Base-by-base conservation (phyloP, 1,284 basidiomycete genomes). In the Ceratobasidium sp. region DNA sequence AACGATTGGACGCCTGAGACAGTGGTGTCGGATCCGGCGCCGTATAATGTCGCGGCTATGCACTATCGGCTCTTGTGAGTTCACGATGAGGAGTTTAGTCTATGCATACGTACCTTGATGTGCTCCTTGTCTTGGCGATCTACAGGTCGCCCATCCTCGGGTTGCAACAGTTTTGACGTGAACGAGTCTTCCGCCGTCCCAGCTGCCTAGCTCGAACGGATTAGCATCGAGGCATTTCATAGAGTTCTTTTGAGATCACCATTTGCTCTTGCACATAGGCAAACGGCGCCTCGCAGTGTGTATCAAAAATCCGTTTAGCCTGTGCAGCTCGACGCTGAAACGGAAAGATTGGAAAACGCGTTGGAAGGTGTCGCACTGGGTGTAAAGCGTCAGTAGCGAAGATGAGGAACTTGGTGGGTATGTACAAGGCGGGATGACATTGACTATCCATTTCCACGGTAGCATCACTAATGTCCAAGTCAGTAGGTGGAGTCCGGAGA, bases 1-100 rank as follows among this genome's bases (percentile, higher is more conserved):
- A 80, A 77, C 44, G 64, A 66, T 38, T 66, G 41, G 7, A 66
- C 48, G 1, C 27, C 44, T 0, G 64, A 66, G 7, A 66, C 64
- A 10, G 64, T 66, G 1, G 64, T 66, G 30, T 66, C 64, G 7
- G 64, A 48, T 4, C 44, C 64, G 18, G 64, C 64, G 0, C 64
- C 64, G 20, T 66, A 66, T 6, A 66, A n/a, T 0, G 64, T 66
- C 10, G 44, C 64, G 30, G 64, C 64, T 18, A 66, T 66, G 44
- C 64, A 27, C 64, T 66, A 16, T 8, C 0, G 16, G 23, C 41
- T 57, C n/a, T 8, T 2, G 2, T 48, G 48, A 52, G 44, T 12
- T 60, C 0, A 14, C 1, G 20, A 1, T 0, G 48, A 18, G 20
- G n/a, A 20, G 0, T 3, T 57, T 60, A 4, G 12, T 18, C 4